These are phyloP conservation scores for Saccharomyces pastorianus DNA, from an alignment of 1,139 yeast genomes.

Conservation along the genomic window DNA sequence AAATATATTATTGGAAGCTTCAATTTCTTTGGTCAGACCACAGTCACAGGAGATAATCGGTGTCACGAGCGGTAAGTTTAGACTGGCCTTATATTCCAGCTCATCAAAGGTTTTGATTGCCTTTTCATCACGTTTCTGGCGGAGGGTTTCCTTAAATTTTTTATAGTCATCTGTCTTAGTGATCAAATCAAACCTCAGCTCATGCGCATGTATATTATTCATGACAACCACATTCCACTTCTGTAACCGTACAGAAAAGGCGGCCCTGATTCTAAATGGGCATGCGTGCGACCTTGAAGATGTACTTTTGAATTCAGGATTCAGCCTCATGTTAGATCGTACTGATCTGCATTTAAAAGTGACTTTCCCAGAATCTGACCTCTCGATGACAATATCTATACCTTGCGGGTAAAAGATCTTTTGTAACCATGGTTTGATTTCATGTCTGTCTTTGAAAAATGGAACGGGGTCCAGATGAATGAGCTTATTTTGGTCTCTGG, in stretches of 20 bases:
- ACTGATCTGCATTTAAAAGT: slow-evolving; percentile 54
- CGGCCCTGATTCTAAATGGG: slow-evolving; percentile 65
- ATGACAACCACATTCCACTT: slow-evolving; percentile 57
- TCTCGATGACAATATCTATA: slow-evolving; percentile 52
- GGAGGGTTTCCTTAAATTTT: slow-evolving; percentile 27
- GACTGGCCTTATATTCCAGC: slow-evolving; percentile 28
- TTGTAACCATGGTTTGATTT: slow-evolving; percentile 62
- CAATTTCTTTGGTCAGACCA: slow-evolving; percentile 32
- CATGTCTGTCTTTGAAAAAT: slow-evolving; percentile 35
- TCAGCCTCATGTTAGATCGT: slow-evolving; percentile 23
- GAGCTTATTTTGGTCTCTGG: slow-evolving; percentile 14
- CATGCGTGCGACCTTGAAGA: slow-evolving; percentile 33
- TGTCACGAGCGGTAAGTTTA: slow-evolving; percentile 28
- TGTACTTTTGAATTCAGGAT: background rate
- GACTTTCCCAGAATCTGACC: slow-evolving; percentile 58
- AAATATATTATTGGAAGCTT: slow-evolving; percentile 4
- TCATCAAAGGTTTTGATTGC: slow-evolving; percentile 32
- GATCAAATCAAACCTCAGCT: slow-evolving; percentile 24
- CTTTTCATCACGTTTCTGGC: slow-evolving; percentile 24
- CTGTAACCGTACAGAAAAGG: slow-evolving; percentile 47
- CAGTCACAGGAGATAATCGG: slow-evolving; percentile 32
- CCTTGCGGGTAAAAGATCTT: slow-evolving; percentile 40
- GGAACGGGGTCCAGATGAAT: slow-evolving; percentile 32
- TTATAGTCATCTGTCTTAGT: slow-evolving; percentile 30
- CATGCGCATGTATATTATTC: slow-evolving; percentile 43